These are phyloP conservation scores for Candida sanyiensis DNA, from an alignment of 805 yeast genomes.

Conservation along the genomic window DNA sequence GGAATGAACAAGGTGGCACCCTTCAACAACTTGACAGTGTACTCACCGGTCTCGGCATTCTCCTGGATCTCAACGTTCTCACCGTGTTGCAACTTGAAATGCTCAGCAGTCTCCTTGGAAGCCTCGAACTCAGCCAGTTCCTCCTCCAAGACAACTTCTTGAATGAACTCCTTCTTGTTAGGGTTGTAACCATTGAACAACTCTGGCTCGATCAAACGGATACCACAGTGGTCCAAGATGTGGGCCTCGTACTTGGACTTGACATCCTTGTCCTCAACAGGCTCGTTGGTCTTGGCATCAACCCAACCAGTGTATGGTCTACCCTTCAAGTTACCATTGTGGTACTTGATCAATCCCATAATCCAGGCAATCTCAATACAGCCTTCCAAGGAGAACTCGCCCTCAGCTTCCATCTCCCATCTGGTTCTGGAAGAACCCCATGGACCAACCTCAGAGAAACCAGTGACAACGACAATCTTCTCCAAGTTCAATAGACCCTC, in stretches of 20 bases:
- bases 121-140: slow-evolving; percentile 95
- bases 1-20: slow-evolving; percentile 92
- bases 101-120: slow-evolving; percentile 91
- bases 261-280: slow-evolving; percentile 92
- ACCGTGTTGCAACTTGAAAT: slow-evolving; percentile 90
- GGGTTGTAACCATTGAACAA: slow-evolving; percentile 93
- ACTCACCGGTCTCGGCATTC: slow-evolving; percentile 85
- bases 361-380: slow-evolving; percentile 99
- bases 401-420: slow-evolving; percentile 98
- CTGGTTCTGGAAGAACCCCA: slow-evolving; percentile 99
- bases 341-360: slow-evolving; percentile 95
- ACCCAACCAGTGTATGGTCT: slow-evolving; percentile 96
- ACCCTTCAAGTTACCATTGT: slow-evolving; percentile 84
- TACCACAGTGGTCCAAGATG: slow-evolving; percentile 91
- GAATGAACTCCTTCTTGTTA: slow-evolving; percentile 84
- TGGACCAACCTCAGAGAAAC: slow-evolving; percentile 98
- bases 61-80: slow-evolving; percentile 90
- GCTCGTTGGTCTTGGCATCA: slow-evolving; percentile 86
- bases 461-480: slow-evolving; percentile 89
- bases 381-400: slow-evolving; percentile 95
- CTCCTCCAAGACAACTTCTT: slow-evolving; percentile 94
- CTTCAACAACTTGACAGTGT: slow-evolving; percentile 81
- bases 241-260: slow-evolving; percentile 86
- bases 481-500: slow-evolving; percentile 92
- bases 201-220: slow-evolving; percentile 94